A percentile compares a stretch with the other conserved stretches of the same genome.
phyloP scores from a whole-genome alignment of 805 yeast genomes.

The Maudiozyma bulderi region DNA sequence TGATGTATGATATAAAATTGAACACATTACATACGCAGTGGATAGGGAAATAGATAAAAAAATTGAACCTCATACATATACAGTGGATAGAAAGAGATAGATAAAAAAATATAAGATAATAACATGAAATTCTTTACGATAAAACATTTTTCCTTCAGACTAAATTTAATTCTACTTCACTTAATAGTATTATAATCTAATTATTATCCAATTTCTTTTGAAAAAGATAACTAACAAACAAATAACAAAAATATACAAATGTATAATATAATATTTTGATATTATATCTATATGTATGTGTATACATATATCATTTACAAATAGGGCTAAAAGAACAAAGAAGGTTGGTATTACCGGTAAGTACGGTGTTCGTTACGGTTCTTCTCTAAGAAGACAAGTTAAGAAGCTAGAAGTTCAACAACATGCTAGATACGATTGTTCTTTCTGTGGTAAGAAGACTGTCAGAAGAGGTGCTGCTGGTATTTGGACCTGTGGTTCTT shows the following conservation, averaged over 20 bases:
- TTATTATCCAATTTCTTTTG: too few species aligned
- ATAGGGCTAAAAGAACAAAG: constrained; percentile 99
- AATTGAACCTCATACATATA: too few species aligned
- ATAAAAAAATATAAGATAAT: too few species aligned
- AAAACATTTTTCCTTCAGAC: too few species aligned
- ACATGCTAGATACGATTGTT: constrained; percentile 97
- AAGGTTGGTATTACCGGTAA: constrained; percentile 99
- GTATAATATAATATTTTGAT: not conserved
- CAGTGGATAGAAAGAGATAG: too few species aligned
- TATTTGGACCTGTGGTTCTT: constrained; percentile 95
- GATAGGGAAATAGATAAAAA: too few species aligned
- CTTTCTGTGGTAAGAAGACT: constrained; percentile 99
- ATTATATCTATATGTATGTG: not conserved
- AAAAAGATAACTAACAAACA: not conserved
- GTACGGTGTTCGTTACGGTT: constrained; percentile 99
- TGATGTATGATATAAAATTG: too few species aligned
- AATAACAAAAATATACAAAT: not conserved
- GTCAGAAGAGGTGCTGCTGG: constrained; percentile 98
- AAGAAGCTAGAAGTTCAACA: constrained; percentile 98
- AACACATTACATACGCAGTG: too few species aligned
- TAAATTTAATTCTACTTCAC: too few species aligned
- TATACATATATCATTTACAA: not conserved
- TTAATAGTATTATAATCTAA: too few species aligned
- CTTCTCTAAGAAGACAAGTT: constrained; percentile 99
- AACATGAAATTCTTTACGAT: too few species aligned